Evolutionary conservation across 805 yeast species (phyloP), one percentile per base, ranked within the genome.

Genomic region (Spencermartinsiella europaea): DNA sequence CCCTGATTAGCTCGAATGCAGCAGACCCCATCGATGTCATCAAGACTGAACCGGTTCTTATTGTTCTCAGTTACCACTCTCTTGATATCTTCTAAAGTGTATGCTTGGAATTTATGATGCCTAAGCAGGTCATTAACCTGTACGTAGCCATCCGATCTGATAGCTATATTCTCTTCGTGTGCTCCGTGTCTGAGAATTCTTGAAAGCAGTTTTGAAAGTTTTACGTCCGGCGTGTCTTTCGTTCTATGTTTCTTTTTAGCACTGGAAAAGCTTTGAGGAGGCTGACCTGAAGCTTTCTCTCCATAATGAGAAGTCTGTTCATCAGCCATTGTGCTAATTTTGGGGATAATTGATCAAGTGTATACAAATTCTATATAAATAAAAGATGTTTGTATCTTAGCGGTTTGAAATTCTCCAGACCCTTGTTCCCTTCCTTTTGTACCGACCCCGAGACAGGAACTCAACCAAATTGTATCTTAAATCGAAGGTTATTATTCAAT

Each of bases 1-100:
- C 99, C 99, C 64, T 93, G 99, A 44, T 83, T 82, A 2, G 99
- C 98, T 60, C 97, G 79, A n/a, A 91, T 77, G 31, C 40, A 51
- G 57, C 59, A 54, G 8, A 43, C 44, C 21, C 34, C 38, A 5
- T 48, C 51, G 7, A 55, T 55, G 17, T 42, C 41, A 25, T 39
- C 46, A 21, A 27, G 50, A 31, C 74, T 72, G 64, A 81, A 91
- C 45, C 99, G 64, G 55, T 81, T 73, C 65, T 91, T 91, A 45
- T 74, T 80, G 57, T 90, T 85, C 5, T 62, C 68, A 0, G 63
- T 71, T 0, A 89, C 96, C 1, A 88, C 73, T 16, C 77, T 58
- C 36, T 68, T 57, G 2, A 93, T 60, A 48, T 85, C 93, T 14
- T 74, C 77, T 1, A 66, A 42, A 0, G 85, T 76, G 10, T 82